A percentile compares a stretch with the other conserved stretches of the same genome.
Conservation (phyloP, 768 basidiomycete species). For the Tulasnella sp. region DNA sequence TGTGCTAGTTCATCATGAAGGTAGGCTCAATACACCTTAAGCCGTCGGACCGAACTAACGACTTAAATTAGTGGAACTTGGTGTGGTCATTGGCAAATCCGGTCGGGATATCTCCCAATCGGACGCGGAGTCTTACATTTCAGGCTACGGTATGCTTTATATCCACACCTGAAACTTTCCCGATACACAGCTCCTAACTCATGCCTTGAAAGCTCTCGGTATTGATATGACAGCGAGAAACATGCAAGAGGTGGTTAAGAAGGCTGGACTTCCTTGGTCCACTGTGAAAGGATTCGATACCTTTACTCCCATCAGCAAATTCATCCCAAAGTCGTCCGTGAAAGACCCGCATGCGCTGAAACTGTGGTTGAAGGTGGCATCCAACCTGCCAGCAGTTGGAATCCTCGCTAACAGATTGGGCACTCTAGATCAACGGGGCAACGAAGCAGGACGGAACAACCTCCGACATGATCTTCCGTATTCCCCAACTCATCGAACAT, state of each 20-base stretch:
- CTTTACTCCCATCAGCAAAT: conserved; percentile 79
- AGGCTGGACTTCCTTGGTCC: conserved; percentile 94
- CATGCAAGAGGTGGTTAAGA: conserved; percentile 86
- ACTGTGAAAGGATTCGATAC: conserved; percentile 95
- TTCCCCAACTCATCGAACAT: conserved; percentile 79
- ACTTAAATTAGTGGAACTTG: conserved; percentile 64
- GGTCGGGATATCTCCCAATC: conserved; percentile 71
- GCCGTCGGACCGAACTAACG: background rate
- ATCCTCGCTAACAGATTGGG: background rate
- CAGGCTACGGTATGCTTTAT: conserved; percentile 66
- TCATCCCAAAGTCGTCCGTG: conserved; percentile 65
- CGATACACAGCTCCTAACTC: background rate
- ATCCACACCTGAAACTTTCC: background rate
- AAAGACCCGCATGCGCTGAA: conserved; percentile 63
- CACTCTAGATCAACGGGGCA: conserved; percentile 61
- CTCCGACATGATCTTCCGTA: conserved; percentile 82
- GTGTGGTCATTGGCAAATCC: conserved; percentile 83
- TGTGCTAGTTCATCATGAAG: conserved; percentile 82
- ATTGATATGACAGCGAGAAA: conserved; percentile 97
- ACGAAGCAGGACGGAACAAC: conserved; percentile 80
- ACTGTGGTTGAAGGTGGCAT: conserved; percentile 58
- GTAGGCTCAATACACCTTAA: conserved; percentile 28
- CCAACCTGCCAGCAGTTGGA: background rate
- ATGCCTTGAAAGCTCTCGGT: conserved; percentile 54
- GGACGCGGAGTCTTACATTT: conserved; percentile 65